phyloP scores from a whole-genome alignment of 306 rosid species.

The Quercus aquifolioides region DNA sequence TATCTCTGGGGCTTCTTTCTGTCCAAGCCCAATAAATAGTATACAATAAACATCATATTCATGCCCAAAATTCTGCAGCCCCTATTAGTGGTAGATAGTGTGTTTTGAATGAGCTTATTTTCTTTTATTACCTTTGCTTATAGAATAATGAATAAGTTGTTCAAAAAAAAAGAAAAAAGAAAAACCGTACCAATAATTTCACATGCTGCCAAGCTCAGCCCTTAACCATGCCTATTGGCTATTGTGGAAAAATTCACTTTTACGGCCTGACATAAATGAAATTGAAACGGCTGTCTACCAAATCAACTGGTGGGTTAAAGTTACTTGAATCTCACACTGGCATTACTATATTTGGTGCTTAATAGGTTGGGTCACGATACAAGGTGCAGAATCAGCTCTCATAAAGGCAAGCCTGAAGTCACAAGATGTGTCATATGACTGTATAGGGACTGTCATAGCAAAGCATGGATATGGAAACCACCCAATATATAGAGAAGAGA shows the following conservation, averaged over 20 bases:
- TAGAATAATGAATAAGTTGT: no score
- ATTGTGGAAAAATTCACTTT: no score
- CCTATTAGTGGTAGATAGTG: background rate
- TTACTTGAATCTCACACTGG: background rate
- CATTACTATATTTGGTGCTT: background rate
- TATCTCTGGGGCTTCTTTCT: background rate
- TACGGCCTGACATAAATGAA: no score
- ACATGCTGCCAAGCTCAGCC: no score
- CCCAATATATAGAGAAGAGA: no score
- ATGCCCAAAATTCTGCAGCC: background rate
- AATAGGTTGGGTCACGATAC: slow-evolving; percentile 67
- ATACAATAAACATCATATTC: background rate
- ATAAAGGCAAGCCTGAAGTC: slow-evolving; percentile 56
- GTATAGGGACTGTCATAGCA: slow-evolving; percentile 77
- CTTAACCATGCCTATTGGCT: no score
- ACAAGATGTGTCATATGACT: slow-evolving; percentile 29
- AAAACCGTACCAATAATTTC: no score
- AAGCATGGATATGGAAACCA: slow-evolving; percentile 8
- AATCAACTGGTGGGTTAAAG: background rate
- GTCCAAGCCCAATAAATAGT: background rate
- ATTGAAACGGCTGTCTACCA: background rate
- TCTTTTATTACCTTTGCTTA: background rate
- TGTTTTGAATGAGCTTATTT: background rate
- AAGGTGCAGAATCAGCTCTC: slow-evolving; percentile 42
- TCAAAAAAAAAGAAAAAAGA: no score